Conservation (phyloP, 1,284 basidiomycete genomes). For the Heterobasidion irregulare region DNA sequence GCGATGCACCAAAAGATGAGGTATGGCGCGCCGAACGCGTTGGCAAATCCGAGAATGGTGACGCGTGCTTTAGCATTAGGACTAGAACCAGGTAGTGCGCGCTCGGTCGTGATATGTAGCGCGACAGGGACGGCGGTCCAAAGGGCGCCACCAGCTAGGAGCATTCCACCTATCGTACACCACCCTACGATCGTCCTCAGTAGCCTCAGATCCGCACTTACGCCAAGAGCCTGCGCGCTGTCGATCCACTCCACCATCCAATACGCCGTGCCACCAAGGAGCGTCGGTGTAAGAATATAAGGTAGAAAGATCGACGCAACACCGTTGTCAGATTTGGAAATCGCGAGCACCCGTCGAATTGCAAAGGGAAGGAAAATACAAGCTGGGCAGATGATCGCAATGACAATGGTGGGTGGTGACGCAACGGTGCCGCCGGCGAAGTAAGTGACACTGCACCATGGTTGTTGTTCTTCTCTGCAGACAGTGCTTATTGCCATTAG, state of each 20-base stretch:
- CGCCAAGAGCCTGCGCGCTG: constrained; percentile 35
- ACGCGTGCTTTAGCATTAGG: constrained; percentile 35
- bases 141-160: constrained; percentile 47
- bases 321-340: constrained; percentile 71
- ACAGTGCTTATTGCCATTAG: constrained; percentile 73
- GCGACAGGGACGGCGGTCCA: constrained; percentile 73
- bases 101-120: constrained; percentile 45
- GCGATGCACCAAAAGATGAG: constrained; percentile 71
- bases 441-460: constrained; percentile 83
- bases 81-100: constrained; percentile 3
- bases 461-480: constrained; percentile 93
- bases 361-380: constrained; percentile 52
- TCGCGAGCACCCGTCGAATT: constrained; percentile 50
- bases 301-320: constrained; percentile 60
- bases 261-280: constrained; percentile 52
- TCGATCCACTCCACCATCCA: constrained; percentile 83
- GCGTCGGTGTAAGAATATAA: constrained; percentile 43
- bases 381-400: constrained; percentile 46
- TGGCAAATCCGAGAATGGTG: constrained; percentile 81
- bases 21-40: constrained; percentile 85
- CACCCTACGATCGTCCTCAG: constrained; percentile 59
- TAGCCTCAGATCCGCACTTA: constrained; percentile 35
- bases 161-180: constrained; percentile 38
- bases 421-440: constrained; percentile 66
- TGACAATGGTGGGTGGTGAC: constrained; percentile 48